Evolutionary conservation across 768 basidiomycete species (phyloP), one percentile per base, ranked within the genome.

Genomic region (Trametes coccinea): DNA sequence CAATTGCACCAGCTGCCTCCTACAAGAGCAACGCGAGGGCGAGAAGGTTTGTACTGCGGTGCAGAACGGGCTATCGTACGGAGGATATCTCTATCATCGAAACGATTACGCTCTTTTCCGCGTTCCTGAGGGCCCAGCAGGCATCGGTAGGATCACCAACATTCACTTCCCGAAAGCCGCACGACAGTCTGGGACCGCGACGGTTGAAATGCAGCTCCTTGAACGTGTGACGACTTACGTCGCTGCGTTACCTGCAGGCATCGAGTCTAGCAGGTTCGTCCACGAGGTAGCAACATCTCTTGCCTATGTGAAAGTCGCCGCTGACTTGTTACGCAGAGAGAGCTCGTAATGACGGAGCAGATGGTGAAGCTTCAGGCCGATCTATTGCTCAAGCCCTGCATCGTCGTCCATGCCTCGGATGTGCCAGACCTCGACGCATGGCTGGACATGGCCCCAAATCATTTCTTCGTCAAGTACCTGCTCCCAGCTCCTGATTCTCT

Each of bases 271-370:
- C 13, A 49, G 48, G 14, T 33, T 85, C 17, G 81, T 78, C 63
- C 85, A 90, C 60, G 87, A 89, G 78, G 89, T 88, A 57, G 75
- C 14, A n/a, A 4, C 1, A 10, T 11, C 16, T 34, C 14, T 2
- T 5, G 2, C 29, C 14, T 39, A 43, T 37, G n/a, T 27, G 46
- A 22, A 22, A 1, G 22, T 22, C 22, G 22, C 22, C 22, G 22
- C 22, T 22, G 22, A 22, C 22, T 22, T 22, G 22, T 22, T 22
- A 22, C 2, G n/a, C 45, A 91, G 88, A 79, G 82, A 22, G 84
- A 92, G 59, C 67, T 90, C 0, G 89, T 83, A 64, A 67, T 84
- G 17, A 90, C 88, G 0, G 72, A 84, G 3, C 79, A 84, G 47
- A 55, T 66, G n/a, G 70, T 70, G 50, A 67, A 69, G 16, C 11